Evolutionary conservation across 1,284 basidiomycete genomes (phyloP).

Genomic region (Sanghuangporus sanghuang): DNA sequence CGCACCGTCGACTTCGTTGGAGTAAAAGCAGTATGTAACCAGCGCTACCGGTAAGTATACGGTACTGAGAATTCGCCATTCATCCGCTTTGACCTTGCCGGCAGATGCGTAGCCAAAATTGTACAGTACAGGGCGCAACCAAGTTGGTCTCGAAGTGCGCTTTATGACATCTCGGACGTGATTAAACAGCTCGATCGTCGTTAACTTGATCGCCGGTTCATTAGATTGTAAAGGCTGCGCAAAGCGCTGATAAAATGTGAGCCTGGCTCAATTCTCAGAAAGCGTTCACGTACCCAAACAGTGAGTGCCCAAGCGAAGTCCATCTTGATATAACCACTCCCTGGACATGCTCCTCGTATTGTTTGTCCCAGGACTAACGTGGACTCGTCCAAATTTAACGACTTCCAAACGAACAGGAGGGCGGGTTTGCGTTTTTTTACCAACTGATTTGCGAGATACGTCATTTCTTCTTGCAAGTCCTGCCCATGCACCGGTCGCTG

Average conservation of each 20-base stretch:
- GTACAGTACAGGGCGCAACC: constrained; percentile 29
- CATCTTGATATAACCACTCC: no score
- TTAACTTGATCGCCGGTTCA: not conserved
- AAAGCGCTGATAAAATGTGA: not conserved
- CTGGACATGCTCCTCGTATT: no score
- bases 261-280: not conserved
- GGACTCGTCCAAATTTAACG: no score
- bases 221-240: not conserved
- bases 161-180: constrained; percentile 18
- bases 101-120: constrained; percentile 28
- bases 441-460: no score
- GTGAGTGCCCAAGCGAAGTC: not conserved
- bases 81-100: constrained; percentile 33
- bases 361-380: no score
- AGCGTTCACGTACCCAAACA: not conserved
- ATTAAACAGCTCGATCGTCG: not conserved
- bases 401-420: no score
- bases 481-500: no score
- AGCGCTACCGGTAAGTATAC: constrained; percentile 30
- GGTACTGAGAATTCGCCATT: constrained; percentile 30
- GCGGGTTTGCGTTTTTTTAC: no score
- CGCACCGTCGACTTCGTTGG: not conserved
- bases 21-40: constrained; percentile 26
- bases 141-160: constrained; percentile 26
- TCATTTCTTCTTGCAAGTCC: no score